Percentiles rank a stretch among this genome's conserved stretches.
These are phyloP conservation scores for Fagus crenata DNA, from an alignment of 306 rosid species.

Conservation along the genomic window DNA sequence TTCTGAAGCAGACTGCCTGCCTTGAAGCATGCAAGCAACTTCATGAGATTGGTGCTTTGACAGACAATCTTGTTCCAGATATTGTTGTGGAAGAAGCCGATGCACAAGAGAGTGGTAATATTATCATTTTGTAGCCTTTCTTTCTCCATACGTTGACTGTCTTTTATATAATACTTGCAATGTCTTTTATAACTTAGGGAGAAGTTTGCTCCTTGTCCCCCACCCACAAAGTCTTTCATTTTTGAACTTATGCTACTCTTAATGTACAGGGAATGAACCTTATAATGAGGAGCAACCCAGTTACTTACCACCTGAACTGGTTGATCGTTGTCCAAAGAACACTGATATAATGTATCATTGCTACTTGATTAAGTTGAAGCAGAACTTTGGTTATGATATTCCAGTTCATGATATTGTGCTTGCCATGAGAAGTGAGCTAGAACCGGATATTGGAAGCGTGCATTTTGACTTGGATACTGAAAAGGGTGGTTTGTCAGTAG, in stretches of 20 bases:
- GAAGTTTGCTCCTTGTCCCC: neutral
- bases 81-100: constrained; percentile 54
- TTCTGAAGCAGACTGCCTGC: constrained; percentile 65
- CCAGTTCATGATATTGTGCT: constrained; percentile 56
- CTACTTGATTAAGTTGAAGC: constrained; percentile 66
- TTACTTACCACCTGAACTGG: constrained; percentile 64
- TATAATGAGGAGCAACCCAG: constrained; percentile 55
- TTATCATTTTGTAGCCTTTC: constrained; percentile 5
- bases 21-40: constrained; percentile 91
- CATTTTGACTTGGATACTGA: constrained; percentile 47
- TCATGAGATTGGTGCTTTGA: constrained; percentile 76
- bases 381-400: constrained; percentile 47
- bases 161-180: neutral
- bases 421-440: constrained; percentile 52
- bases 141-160: constrained; percentile 14
- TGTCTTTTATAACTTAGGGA: neutral
- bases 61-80: constrained; percentile 75
- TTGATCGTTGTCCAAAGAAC: constrained; percentile 27
- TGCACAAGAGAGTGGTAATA: constrained; percentile 53
- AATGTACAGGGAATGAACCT: constrained; percentile 49
- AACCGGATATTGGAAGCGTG: constrained; percentile 45
- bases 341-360: constrained; percentile 48
- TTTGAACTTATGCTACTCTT: constrained; percentile 4
- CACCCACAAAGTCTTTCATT: neutral
- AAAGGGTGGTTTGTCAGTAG: constrained; percentile 50